Base-by-base conservation (phyloP, 306 rosid species). In the Inga oerstediana region DNA sequence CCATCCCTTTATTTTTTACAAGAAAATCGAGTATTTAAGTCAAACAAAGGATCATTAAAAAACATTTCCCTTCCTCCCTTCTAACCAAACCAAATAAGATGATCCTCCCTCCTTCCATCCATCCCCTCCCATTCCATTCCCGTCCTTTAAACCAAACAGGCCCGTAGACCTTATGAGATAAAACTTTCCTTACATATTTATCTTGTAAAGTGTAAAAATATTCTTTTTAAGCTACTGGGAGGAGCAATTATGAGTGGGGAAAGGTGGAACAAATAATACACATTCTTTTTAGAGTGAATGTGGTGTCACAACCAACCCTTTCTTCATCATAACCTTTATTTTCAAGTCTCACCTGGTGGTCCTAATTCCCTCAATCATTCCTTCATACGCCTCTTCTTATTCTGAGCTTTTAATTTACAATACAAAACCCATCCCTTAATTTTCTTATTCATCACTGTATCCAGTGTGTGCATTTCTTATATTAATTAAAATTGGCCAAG, bases 271-370 rank as follows among this genome's bases (percentile, higher is more conserved):
- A 35, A 75, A 88, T 79, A 82, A 85, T 85, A 19, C 72, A 84
- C 71, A 48, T 70, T 39, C 24, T 62, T 59, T 24, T 27, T 8
- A 5, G 68, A 72, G 84, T 27, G 39, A 51, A 46, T 46, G 72
- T 82, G 70, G 46, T 85, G 71, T 62, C 37, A 62, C 76, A 76
- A 37, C 48, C 70, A 78, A 75, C 20, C 11, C 64, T 58, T 65
- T 32, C 56, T 76, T 62, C 48, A n/a, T 49, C 66, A 4, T 17
- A 11, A 2, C 17, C 78, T 76, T 83, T 39, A 2, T 70, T 88
- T 78, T 66, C 81, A 87, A 88, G 79, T 66, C 74, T 80, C 4
- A 75, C 70, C 79, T 8, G 24, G 12, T 76, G 86, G 81, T 13
- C 85, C 86, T 64, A 70, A 30, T 64, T 64, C 4, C 39, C 17